Base-by-base conservation (phyloP, 148 eudicot genomes). In the Salicornia ramosissima region DNA sequence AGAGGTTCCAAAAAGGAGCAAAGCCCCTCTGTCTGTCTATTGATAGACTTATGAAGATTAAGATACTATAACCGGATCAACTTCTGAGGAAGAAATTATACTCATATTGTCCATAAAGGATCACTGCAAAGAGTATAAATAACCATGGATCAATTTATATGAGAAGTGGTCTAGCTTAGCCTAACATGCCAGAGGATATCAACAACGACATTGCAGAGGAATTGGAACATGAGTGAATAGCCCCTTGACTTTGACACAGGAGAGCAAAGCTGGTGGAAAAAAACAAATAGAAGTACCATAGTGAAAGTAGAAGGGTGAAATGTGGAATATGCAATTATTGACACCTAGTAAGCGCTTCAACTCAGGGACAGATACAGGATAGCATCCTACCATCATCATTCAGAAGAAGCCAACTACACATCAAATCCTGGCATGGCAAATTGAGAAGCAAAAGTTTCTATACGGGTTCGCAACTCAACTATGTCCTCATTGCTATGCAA, bases 351-450 rank as follows among this genome's bases (percentile, higher is more conserved):
- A 31, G 26, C 39, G 29, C 26, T 36, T 36, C 65, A n/a, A 62
- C 7, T 36, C 28, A 21, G 26, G 33, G 26, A 14, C 42, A 36
- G 47, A 39, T 36, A 47, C 28, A 62, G 6, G 64, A 62, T 62
- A 24, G 43, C 65, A 39, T 62, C 64, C 42, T 60, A 7, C 64
- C 14, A 46, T 36, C 31, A 58, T 30, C n/a, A 0, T n/a, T 24
- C 18, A 31, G 26, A 31, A 30, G 18, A 46, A 28, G n/a, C 10
- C 55, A 34, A 31, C 57, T 76, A 45, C 2, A 79, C 28, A 24
- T 92, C 96, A 64, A 81, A 88, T 12, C 92, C 98, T 19, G 98
- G 98, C 90, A 94, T 69, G 16, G 86, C 90, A 81, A 85, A 94
- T 68, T 87, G 92, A 43, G 84, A 59, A 31, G 96, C 92, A 62